Conservation (phyloP, 331 rosid genomes). For the Malus hybrid region DNA sequence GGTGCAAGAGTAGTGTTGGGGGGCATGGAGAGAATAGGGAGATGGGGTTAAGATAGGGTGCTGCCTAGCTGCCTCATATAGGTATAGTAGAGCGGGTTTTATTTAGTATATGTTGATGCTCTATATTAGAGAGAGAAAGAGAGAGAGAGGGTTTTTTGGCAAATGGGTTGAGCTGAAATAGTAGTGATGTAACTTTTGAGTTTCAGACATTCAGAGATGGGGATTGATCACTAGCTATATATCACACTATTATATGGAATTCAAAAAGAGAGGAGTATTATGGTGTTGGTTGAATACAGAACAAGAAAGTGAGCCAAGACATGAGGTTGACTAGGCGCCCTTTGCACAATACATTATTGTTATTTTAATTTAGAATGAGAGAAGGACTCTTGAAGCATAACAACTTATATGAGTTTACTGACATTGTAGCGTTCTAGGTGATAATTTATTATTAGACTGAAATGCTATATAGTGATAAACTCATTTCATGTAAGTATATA, state of each 20-base stretch:
- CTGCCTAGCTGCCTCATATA: slow-evolving; percentile 8
- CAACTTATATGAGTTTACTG: no score
- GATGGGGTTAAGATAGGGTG: slow-evolving; percentile 22
- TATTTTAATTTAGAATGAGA: background rate
- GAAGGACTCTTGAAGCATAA: background rate
- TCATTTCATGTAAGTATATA: no score
- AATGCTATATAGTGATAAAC: no score
- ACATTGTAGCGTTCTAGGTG: no score
- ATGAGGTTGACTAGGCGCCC: slow-evolving; percentile 9
- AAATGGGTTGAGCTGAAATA: slow-evolving; percentile 34
- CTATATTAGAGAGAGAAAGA: background rate
- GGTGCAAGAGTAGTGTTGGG: background rate
- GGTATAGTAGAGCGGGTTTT: slow-evolving; percentile 14
- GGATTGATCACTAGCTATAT: slow-evolving; percentile 35
- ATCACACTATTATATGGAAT: background rate
- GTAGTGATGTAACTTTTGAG: slow-evolving; percentile 23
- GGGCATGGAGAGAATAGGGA: background rate
- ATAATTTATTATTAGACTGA: no score
- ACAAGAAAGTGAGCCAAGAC: background rate
- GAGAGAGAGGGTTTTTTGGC: slow-evolving; percentile 10
- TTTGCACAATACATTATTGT: background rate
- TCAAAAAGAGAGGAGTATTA: slow-evolving; percentile 6
- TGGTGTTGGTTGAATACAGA: slow-evolving; percentile 3
- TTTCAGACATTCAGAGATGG: slow-evolving; percentile 47
- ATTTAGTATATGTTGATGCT: slow-evolving; percentile 26